Evolutionary conservation across 1,139 yeast genomes (phyloP).

Genomic region (Magnusiomyces fungicola): DNA sequence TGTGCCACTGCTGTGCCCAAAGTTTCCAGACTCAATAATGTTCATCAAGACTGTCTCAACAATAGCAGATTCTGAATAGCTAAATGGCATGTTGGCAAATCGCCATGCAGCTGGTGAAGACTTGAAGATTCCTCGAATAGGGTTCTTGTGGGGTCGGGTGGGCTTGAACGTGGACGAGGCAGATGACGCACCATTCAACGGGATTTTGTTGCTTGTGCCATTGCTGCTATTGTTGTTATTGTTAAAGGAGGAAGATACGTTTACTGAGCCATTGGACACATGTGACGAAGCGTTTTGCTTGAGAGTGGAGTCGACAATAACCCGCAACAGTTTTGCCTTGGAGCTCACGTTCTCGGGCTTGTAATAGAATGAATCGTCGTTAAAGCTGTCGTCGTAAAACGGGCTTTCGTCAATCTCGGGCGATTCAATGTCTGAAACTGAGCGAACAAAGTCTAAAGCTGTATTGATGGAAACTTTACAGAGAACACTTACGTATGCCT

Average conservation of each 20-base stretch:
- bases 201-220: background rate
- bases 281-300: background rate
- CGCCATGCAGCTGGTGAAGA: slow-evolving; percentile 17
- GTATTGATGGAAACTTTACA: slow-evolving; percentile 19
- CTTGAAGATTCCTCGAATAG: slow-evolving; percentile 7
- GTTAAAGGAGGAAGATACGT: no score
- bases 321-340: slow-evolving; percentile 4
- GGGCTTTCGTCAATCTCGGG: background rate
- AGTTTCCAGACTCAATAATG: slow-evolving; percentile 11
- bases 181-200: background rate
- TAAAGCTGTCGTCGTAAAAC: background rate
- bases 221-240: no score
- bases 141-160: slow-evolving; percentile 6
- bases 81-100: slow-evolving; percentile 22
- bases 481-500: slow-evolving; percentile 18
- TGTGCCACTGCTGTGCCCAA: no score
- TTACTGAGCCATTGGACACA: no score
- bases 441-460: slow-evolving; percentile 22
- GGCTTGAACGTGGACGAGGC: background rate
- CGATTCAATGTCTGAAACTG: slow-evolving; percentile 17
- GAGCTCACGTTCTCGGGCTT: slow-evolving; percentile 10
- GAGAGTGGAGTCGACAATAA: slow-evolving; percentile 1
- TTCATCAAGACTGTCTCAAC: slow-evolving; percentile 18
- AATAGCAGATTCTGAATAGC: slow-evolving; percentile 16
- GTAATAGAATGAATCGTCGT: no score